Evolutionary conservation across 1,139 yeast genomes (phyloP), one percentile per base, ranked within the genome.

Genomic region (Geotrichum bryndzae): DNA sequence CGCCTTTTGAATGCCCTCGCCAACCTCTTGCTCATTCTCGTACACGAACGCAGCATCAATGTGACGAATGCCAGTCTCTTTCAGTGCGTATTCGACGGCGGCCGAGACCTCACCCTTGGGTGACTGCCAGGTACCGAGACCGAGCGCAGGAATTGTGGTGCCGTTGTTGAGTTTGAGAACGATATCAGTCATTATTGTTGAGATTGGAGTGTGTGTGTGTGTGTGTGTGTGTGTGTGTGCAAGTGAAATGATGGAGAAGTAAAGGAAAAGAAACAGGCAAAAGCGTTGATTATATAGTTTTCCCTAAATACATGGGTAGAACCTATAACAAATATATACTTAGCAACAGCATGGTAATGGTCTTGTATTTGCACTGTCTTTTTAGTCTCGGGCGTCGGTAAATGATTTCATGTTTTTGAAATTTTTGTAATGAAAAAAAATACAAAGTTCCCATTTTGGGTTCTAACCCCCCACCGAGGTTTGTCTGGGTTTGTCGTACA

Each of bases 121-220:
- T 18, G 90, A 81, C 72, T 82, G 81, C 90, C 91, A 88, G n/a
- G 96, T 88, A 51, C 96, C 95, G 54, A 88, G 79, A 1, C 91
- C 95, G 63, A 88, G 73, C 31, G 81, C 84, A 33, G 95, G 96
- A 68, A 88, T 86, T 51, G 73, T 69, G 62, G 76, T 77, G 27
- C 94, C 94, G 64, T 84, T 82, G 80, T 86, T 87, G 63, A 88
- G 78, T 31, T 68, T 72, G 62, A 68, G 65, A 35, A 63, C 63
- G 41, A 68, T 45, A 53, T 68, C 66, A 59, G 71, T 66, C 70
- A 68, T 68, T 59, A 55, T 66, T 29, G 18, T 27, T 27, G 31
- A 27, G 31, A 27, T 27, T 27, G 6, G 31, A 27, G 31, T 4
- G 31, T 18, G 18, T 18, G 18, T 18, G 18, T 18, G 18, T 18